Percentiles rank a stretch among this genome's conserved stretches.
phyloP scores from a whole-genome alignment of 2,329 filamentous ascomycete genomes.

The Colletotrichum incanum region DNA sequence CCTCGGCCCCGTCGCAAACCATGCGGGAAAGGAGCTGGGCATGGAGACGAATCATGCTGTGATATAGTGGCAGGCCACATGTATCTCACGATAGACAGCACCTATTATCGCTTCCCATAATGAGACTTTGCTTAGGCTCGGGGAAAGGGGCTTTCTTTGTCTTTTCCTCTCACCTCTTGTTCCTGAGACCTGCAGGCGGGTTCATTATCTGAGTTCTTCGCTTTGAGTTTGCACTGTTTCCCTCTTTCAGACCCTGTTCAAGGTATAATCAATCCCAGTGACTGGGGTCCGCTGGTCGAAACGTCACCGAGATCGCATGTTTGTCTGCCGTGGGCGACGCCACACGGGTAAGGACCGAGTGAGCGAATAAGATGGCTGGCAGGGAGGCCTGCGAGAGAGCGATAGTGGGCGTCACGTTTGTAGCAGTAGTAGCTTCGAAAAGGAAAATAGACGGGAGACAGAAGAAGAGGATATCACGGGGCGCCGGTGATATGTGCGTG shows the following conservation, averaged over 20 bases:
- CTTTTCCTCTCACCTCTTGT: background rate
- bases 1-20: background rate
- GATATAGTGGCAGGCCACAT: background rate
- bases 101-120: no score
- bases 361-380: background rate
- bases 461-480: slow-evolving; percentile 13
- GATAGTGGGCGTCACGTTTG: background rate
- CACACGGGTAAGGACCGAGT: slow-evolving; percentile 25
- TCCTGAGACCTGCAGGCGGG: slow-evolving; percentile 17
- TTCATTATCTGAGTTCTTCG: background rate
- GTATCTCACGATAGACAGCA: background rate
- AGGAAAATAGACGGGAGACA: background rate
- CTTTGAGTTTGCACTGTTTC: background rate
- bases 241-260: background rate
- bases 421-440: background rate
- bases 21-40: background rate
- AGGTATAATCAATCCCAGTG: background rate
- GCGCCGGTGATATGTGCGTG: slow-evolving; percentile 7
- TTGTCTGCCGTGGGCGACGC: slow-evolving; percentile 34
- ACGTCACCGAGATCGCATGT: slow-evolving; percentile 28
- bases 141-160: background rate
- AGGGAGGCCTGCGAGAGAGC: background rate
- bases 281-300: background rate
- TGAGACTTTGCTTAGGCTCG: background rate
- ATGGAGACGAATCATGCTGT: background rate